phyloP scores from a whole-genome alignment of 2,329 filamentous ascomycete species.

The Fusarium irregulare region DNA sequence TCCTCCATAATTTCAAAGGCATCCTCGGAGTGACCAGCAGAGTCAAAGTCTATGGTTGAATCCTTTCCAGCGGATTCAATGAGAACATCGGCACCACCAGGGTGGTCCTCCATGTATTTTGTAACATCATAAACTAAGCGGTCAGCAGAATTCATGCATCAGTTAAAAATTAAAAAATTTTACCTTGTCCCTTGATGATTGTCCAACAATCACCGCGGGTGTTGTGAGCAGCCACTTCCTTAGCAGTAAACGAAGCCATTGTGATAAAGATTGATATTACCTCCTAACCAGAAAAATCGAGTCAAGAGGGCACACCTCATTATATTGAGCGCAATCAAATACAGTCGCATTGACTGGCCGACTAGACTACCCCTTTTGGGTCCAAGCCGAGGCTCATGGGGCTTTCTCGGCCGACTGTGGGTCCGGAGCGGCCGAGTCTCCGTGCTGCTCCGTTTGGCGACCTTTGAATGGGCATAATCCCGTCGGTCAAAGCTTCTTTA shows the following conservation, averaged over 20 bases:
- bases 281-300: not conserved
- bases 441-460: constrained; percentile 15
- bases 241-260: constrained; percentile 45
- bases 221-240: constrained; percentile 63
- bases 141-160: not conserved
- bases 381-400: constrained; percentile 34
- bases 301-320: not conserved
- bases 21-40: constrained; percentile 82
- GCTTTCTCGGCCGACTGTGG: constrained; percentile 41
- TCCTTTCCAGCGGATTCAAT: constrained; percentile 83
- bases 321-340: constrained; percentile 30
- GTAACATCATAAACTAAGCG: constrained; percentile 67
- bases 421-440: constrained; percentile 31
- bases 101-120: constrained; percentile 68
- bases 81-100: constrained; percentile 81
- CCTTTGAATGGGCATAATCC: constrained; percentile 10
- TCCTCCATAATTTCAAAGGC: constrained; percentile 57
- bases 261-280: not conserved
- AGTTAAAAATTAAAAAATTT: constrained; percentile 34
- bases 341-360: constrained; percentile 2
- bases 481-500: constrained; percentile 8
- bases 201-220: constrained; percentile 63
- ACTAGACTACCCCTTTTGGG: constrained; percentile 7
- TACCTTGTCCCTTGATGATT: constrained; percentile 66
- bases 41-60: constrained; percentile 83